Conservation (phyloP, 2,329 filamentous ascomycete genomes). For the Pseudogymnoascus destructans region DNA sequence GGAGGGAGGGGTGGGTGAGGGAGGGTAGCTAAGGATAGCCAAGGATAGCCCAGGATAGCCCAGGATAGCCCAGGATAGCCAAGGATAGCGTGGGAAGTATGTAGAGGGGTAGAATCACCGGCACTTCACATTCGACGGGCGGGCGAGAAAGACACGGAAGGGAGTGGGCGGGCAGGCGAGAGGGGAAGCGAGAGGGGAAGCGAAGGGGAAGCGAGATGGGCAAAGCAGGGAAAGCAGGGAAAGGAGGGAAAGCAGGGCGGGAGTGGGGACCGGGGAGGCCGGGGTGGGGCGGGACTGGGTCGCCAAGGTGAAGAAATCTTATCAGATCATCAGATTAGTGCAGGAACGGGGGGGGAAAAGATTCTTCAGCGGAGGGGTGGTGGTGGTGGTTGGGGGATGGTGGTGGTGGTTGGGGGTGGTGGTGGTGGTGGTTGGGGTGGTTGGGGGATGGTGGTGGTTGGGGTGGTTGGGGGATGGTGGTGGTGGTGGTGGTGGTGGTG, state of each 20-base stretch:
- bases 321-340: conserved; percentile 42
- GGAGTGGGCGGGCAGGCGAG: too few species aligned
- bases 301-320: conserved; percentile 26
- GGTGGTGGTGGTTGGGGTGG: background rate
- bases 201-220: too few species aligned
- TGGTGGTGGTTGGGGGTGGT: background rate
- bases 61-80: too few species aligned
- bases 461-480: background rate
- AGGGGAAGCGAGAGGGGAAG: too few species aligned
- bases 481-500: background rate
- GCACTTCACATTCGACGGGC: too few species aligned
- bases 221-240: background rate
- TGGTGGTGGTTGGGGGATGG: background rate
- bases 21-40: too few species aligned
- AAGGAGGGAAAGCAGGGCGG: background rate
- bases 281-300: background rate
- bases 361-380: background rate
- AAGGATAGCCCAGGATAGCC: too few species aligned
- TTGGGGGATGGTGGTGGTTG: background rate
- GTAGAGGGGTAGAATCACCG: too few species aligned
- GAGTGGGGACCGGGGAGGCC: background rate
- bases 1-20: too few species aligned
- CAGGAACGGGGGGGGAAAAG: background rate
- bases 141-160: background rate
- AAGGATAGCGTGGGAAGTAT: too few species aligned